A percentile compares a stretch with the other conserved stretches of the same genome.
Conservation (phyloP, 495 filamentous ascomycete species). For the Neurospora terricola region DNA sequence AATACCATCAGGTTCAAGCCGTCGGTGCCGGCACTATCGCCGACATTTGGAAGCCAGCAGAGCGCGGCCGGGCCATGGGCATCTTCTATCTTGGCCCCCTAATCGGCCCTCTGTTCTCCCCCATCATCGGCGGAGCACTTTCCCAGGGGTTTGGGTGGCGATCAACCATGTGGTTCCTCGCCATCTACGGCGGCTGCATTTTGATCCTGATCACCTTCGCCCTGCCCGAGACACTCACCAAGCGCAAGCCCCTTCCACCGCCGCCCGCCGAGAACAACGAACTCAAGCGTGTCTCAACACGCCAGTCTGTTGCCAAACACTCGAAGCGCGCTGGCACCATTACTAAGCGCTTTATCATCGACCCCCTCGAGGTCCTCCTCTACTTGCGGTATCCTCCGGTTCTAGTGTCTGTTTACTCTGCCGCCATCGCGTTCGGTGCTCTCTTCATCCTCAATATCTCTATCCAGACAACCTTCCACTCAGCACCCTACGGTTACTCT, state of each 20-base stretch:
- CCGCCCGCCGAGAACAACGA: neutral
- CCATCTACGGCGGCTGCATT: slow-evolving; percentile 60
- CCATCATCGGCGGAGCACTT: slow-evolving; percentile 78
- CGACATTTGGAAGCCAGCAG: slow-evolving; percentile 76
- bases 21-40: slow-evolving; percentile 90
- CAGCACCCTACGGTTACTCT: slow-evolving; percentile 62
- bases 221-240: slow-evolving; percentile 59
- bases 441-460: slow-evolving; percentile 86
- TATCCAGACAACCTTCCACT: slow-evolving; percentile 65
- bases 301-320: slow-evolving; percentile 46
- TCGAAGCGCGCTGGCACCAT: slow-evolving; percentile 43
- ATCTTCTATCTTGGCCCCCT: slow-evolving; percentile 87
- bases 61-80: slow-evolving; percentile 83
- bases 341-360: slow-evolving; percentile 60
- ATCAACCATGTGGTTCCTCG: slow-evolving; percentile 79
- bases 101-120: slow-evolving; percentile 72
- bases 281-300: slow-evolving; percentile 52
- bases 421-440: slow-evolving; percentile 69
- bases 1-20: slow-evolving; percentile 52
- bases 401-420: slow-evolving; percentile 68
- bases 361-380: slow-evolving; percentile 69
- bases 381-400: slow-evolving; percentile 77
- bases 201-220: slow-evolving; percentile 54
- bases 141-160: slow-evolving; percentile 67
- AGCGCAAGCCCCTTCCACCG: slow-evolving; percentile 9